phyloP scores from a whole-genome alignment of 2,329 filamentous ascomycete genomes.

The Fusarium guadeloupense region DNA sequence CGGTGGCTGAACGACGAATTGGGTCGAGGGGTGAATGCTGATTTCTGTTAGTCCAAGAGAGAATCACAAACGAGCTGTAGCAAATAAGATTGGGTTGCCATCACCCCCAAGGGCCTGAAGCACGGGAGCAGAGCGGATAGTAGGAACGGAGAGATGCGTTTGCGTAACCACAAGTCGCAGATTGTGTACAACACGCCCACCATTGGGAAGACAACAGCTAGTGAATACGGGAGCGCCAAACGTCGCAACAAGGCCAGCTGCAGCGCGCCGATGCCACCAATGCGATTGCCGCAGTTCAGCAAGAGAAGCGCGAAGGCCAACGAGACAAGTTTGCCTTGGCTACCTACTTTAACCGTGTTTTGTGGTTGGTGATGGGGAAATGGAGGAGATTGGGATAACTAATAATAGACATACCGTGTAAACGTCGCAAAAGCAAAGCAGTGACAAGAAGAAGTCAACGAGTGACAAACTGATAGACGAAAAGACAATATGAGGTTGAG shows the following conservation, averaged over 20 bases:
- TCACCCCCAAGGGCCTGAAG: slow-evolving; percentile 19
- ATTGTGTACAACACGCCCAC: slow-evolving; percentile 30
- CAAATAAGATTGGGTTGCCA: slow-evolving; percentile 21
- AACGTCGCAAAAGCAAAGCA: slow-evolving; percentile 37
- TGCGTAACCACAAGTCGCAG: slow-evolving; percentile 39
- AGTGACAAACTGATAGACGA: slow-evolving; percentile 15
- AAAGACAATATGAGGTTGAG: slow-evolving; percentile 11
- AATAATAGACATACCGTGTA: slow-evolving; percentile 36
- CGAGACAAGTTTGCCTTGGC: slow-evolving; percentile 13
- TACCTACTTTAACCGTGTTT: slow-evolving; percentile 6
- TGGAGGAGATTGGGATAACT: slow-evolving; percentile 24
- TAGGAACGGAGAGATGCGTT: slow-evolving; percentile 36
- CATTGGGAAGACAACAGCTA: slow-evolving; percentile 29
- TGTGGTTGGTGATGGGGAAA: slow-evolving; percentile 9
- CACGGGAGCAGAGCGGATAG: slow-evolving; percentile 31
- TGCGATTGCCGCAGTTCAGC: slow-evolving; percentile 19
- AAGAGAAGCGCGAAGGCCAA: slow-evolving; percentile 14
- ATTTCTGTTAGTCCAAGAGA: slow-evolving; percentile 37
- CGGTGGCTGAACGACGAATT: slow-evolving; percentile 24
- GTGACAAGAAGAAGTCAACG: slow-evolving; percentile 15
- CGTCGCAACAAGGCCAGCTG: slow-evolving; percentile 22
- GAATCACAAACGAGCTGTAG: slow-evolving; percentile 20
- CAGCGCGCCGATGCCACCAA: slow-evolving; percentile 31
- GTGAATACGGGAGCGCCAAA: slow-evolving; percentile 31
- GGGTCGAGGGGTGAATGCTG: slow-evolving; percentile 30